Conservation (phyloP, 2,329 filamentous ascomycete genomes). For the Parastagonospora nodorum region DNA sequence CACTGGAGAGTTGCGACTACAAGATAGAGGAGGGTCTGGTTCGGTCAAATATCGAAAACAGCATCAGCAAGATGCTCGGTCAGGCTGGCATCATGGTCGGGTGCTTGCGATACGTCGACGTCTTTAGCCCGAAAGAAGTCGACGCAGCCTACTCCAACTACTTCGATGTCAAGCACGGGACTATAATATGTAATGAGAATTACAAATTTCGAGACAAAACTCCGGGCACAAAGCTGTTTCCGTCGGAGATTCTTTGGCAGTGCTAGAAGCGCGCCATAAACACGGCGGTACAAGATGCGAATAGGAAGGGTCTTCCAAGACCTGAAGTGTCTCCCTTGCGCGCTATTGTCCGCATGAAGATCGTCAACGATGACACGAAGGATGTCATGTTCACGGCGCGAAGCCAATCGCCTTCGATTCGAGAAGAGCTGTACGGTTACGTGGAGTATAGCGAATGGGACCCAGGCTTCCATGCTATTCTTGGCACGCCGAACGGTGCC, state of each 20-base stretch:
- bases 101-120: slow-evolving; percentile 6
- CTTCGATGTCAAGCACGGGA: slow-evolving; percentile 1
- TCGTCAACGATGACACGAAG: slow-evolving; percentile 4
- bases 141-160: slow-evolving; percentile 4
- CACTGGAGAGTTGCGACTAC: no score
- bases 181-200: slow-evolving; percentile 4
- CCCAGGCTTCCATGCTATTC: slow-evolving; percentile 10
- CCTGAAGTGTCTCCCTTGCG: slow-evolving; percentile 1
- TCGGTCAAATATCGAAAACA: slow-evolving; percentile 3
- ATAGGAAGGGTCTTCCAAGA: no score
- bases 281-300: slow-evolving; percentile 4
- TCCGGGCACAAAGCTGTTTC: slow-evolving; percentile 1
- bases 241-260: slow-evolving; percentile 7
- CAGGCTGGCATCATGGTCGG: slow-evolving; percentile 5
- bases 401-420: slow-evolving; percentile 3
- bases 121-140: neutral
- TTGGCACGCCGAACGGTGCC: slow-evolving; percentile 10
- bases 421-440: neutral
- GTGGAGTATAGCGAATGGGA: slow-evolving; percentile 7
- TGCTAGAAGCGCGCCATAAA: slow-evolving; percentile 5
- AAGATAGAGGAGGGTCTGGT: slow-evolving; percentile 1
- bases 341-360: slow-evolving; percentile 3
- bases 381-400: slow-evolving; percentile 2
- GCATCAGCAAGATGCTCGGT: slow-evolving; percentile 2
- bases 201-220: slow-evolving; percentile 1